A percentile compares a stretch with the other conserved stretches of the same genome.
These are phyloP conservation scores for Henckelia pumila DNA, from an alignment of 257 asterid species.

Conservation along the genomic window DNA sequence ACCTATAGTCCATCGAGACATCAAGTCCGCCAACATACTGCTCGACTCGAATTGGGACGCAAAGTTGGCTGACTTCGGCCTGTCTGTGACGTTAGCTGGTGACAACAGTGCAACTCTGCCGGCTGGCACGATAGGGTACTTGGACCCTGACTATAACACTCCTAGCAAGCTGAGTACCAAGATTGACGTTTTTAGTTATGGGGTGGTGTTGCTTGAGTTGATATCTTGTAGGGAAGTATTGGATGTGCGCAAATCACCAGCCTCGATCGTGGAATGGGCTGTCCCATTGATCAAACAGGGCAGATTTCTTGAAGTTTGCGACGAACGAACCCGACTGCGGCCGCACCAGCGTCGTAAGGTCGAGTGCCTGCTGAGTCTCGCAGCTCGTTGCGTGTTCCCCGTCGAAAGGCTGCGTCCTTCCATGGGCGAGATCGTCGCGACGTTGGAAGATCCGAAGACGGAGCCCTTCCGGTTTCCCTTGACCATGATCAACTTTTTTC, in stretches of 20 bases:
- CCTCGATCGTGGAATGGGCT: conserved; percentile 71
- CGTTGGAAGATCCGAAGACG: conserved; percentile 30
- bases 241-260: conserved; percentile 49
- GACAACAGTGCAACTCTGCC: conserved; percentile 37
- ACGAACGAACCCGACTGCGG: conserved; percentile 32
- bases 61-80: conserved; percentile 68
- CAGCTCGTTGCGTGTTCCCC: conserved; percentile 44
- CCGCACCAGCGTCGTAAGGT: conserved; percentile 32
- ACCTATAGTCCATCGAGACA: conserved; percentile 60
- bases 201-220: conserved; percentile 62
- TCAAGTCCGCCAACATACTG: conserved; percentile 59
- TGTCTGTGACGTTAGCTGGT: conserved; percentile 31
- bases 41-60: conserved; percentile 48
- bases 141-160: conserved; percentile 63
- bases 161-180: conserved; percentile 59
- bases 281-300: conserved; percentile 35
- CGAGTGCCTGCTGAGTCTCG: conserved; percentile 33
- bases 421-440: conserved; percentile 40
- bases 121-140: conserved; percentile 71
- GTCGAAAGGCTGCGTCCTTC: conserved; percentile 43
- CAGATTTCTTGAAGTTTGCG: conserved; percentile 38
- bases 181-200: conserved; percentile 65
- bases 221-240: conserved; percentile 49
- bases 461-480: conserved; percentile 28
- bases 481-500: conserved; percentile 34